Percentiles rank a stretch among this genome's conserved stretches.
Evolutionary conservation across 768 basidiomycete genomes (phyloP).

Genomic region (Exidia glandulosa): DNA sequence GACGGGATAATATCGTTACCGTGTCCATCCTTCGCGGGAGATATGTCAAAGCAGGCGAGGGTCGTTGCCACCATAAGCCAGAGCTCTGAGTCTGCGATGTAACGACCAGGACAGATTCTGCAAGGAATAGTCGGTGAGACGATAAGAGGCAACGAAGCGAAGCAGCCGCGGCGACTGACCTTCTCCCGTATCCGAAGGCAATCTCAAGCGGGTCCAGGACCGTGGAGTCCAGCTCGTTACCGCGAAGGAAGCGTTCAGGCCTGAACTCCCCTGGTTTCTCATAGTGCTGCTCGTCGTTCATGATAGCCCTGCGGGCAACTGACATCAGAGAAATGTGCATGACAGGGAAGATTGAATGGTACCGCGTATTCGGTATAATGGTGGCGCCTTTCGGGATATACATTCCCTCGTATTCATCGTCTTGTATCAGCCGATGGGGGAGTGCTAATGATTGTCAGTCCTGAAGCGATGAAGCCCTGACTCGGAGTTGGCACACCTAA

Average conservation of each 20-base stretch:
- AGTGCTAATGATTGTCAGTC: neutral
- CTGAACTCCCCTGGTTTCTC: neutral
- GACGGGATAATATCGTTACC: neutral
- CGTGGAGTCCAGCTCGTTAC: neutral
- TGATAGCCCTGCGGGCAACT: neutral
- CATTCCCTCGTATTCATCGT: slow-evolving; percentile 4
- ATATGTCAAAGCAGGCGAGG: neutral
- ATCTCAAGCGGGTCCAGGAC: neutral
- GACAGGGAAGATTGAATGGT: no score
- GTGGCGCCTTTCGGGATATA: no score
- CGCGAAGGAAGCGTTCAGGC: neutral
- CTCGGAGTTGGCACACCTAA: slow-evolving; percentile 7
- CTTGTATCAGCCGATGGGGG: neutral
- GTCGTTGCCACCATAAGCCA: neutral
- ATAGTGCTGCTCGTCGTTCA: neutral
- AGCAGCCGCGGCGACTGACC: no score
- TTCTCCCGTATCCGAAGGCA: neutral
- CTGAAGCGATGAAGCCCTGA: neutral
- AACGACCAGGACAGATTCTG: neutral
- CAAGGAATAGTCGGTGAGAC: no score
- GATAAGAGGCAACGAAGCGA: no score
- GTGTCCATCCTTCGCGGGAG: neutral
- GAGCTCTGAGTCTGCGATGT: neutral
- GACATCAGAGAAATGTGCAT: neutral
- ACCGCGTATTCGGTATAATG: no score